A percentile compares a stretch with the other conserved stretches of the same genome.
phyloP scores from a whole-genome alignment of 2,329 filamentous ascomycete species.

The Arthroderma sp. region DNA sequence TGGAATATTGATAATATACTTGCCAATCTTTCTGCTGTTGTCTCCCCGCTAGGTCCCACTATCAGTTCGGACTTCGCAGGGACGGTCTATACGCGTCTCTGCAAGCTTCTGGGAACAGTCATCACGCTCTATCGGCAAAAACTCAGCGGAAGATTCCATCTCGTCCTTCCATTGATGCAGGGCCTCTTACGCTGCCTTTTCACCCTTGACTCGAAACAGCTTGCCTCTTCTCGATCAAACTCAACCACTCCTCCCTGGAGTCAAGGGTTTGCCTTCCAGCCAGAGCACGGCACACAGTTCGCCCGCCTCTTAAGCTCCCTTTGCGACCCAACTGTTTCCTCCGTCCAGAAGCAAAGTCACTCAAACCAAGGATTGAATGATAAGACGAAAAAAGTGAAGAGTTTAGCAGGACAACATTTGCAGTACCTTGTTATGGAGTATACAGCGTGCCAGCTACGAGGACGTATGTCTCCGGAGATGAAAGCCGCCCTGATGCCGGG shows the following conservation, averaged over 20 bases:
- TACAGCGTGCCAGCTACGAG: slow-evolving; percentile 38
- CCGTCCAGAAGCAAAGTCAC: slow-evolving; percentile 30
- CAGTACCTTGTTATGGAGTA: slow-evolving; percentile 46
- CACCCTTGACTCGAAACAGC: slow-evolving; percentile 27
- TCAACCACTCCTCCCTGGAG: slow-evolving; percentile 15
- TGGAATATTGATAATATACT: slow-evolving; percentile 34
- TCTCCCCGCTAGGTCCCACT: slow-evolving; percentile 22
- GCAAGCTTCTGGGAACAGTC: slow-evolving; percentile 38
- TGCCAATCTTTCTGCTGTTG: slow-evolving; percentile 22
- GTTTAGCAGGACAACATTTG: slow-evolving; percentile 44
- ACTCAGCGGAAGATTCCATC: slow-evolving; percentile 47
- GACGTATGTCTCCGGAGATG: slow-evolving; percentile 37
- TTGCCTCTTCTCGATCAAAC: slow-evolving; percentile 3
- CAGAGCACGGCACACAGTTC: slow-evolving; percentile 37
- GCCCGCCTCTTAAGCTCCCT: slow-evolving; percentile 46
- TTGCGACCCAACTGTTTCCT: slow-evolving; percentile 47
- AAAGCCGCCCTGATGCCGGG: slow-evolving; percentile 40
- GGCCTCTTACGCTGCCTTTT: slow-evolving; percentile 44
- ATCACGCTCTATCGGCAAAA: slow-evolving; percentile 45
- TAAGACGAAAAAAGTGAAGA: slow-evolving; percentile 45
- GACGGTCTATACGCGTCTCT: slow-evolving; percentile 41
- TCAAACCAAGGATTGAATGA: slow-evolving; percentile 41
- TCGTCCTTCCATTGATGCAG: slow-evolving; percentile 44
- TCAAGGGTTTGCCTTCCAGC: slow-evolving; percentile 16
- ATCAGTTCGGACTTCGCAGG: slow-evolving; percentile 22